Conservation (phyloP, 1,284 basidiomycete genomes). For the Ganoderma multipileum region DNA sequence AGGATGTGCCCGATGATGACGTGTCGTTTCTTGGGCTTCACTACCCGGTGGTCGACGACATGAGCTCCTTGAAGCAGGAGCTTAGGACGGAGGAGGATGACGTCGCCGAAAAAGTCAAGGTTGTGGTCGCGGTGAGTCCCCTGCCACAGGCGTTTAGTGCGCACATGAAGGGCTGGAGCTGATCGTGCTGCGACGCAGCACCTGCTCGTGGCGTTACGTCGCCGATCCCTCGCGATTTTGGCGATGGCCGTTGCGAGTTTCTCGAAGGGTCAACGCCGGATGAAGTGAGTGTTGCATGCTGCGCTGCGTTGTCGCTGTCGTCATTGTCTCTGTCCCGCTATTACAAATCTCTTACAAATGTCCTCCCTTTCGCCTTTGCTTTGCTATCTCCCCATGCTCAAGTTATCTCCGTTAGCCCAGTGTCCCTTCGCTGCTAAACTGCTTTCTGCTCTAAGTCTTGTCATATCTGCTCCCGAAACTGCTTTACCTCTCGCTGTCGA, state of each 20-base stretch:
- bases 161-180: not conserved
- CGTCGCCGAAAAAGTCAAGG: not conserved
- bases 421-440: not conserved
- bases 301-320: not conserved
- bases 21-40: slow-evolving; percentile 3
- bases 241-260: not conserved
- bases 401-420: not conserved
- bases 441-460: not conserved
- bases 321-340: not conserved
- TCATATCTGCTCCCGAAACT: not conserved
- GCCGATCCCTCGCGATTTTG: slow-evolving; percentile 1
- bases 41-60: not conserved
- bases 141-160: not conserved
- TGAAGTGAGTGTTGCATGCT: slow-evolving; percentile 2
- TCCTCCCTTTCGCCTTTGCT: not conserved
- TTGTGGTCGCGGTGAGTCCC: not conserved
- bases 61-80: not conserved
- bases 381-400: not conserved
- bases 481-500: not conserved
- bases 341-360: not conserved
- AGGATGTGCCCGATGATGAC: not conserved
- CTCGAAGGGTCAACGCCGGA: slow-evolving; percentile 1
- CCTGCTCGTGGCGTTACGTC: not conserved
- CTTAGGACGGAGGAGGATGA: not conserved
- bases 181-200: slow-evolving; percentile 1